Evolutionary conservation across 2,329 filamentous ascomycete species (phyloP).

Genomic region (Diplodia scrobiculata): DNA sequence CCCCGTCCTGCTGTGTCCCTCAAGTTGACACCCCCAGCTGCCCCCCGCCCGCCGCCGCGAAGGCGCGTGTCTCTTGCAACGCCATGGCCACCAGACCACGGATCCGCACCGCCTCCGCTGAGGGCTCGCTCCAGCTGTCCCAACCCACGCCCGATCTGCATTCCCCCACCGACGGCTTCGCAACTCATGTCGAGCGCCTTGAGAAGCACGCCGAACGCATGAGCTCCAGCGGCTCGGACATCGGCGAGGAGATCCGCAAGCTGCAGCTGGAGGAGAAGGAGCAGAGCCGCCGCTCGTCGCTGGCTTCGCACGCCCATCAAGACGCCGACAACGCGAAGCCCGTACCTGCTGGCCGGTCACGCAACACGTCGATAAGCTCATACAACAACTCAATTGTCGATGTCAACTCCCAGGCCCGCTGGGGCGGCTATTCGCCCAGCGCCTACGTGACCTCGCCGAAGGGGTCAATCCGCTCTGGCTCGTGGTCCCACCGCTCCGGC

Average conservation of each 20-base stretch:
- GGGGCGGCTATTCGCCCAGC: conserved; percentile 69
- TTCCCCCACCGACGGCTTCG: conserved; percentile 62
- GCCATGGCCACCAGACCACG: conserved; percentile 28
- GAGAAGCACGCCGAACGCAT: conserved; percentile 75
- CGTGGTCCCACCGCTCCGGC: conserved; percentile 43
- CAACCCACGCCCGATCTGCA: conserved; percentile 66
- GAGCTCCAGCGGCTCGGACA: conserved; percentile 70
- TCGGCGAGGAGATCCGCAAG: conserved; percentile 75
- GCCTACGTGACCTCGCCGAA: conserved; percentile 69
- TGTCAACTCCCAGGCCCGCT: conserved; percentile 66
- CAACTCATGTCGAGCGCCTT: conserved; percentile 70
- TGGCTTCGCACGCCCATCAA: conserved; percentile 4
- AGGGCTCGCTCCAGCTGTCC: conserved; percentile 41
- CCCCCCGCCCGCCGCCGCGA: conserved; percentile 16
- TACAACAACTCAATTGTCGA: conserved; percentile 66
- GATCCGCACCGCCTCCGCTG: conserved; percentile 31
- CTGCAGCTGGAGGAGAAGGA: conserved; percentile 71
- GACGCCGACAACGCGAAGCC: conserved; percentile 5
- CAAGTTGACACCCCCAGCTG: neutral
- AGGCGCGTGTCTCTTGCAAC: conserved; percentile 21
- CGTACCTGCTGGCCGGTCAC: conserved; percentile 37
- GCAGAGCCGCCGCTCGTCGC: conserved; percentile 67
- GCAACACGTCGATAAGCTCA: conserved; percentile 48
- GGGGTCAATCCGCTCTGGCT: conserved; percentile 60
- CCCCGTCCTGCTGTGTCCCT: conserved; percentile 28